phyloP scores from a whole-genome alignment of 2,329 filamentous ascomycete genomes.

The Colletotrichum endophyticum region DNA sequence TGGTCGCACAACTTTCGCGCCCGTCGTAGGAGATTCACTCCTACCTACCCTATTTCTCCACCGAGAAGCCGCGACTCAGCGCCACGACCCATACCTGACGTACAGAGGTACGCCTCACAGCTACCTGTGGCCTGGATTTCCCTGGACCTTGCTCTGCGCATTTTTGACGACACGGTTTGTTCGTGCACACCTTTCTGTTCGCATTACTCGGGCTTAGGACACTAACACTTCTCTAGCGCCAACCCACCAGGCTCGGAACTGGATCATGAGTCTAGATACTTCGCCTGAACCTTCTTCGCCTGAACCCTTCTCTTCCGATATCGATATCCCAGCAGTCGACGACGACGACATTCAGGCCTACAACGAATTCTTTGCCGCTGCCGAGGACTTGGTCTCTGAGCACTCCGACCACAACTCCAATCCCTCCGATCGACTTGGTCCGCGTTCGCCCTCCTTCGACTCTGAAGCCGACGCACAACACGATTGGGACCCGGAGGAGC shows the following conservation, averaged over 20 bases:
- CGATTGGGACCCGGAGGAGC: constrained; percentile 5
- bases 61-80: not conserved
- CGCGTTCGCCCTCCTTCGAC: not conserved
- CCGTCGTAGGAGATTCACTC: constrained; percentile 12
- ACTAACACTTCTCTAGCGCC: constrained; percentile 4
- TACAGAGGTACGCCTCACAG: not conserved
- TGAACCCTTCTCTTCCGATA: not conserved
- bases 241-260: constrained; percentile 1
- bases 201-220: not conserved
- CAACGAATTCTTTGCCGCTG: not conserved
- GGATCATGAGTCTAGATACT: constrained; percentile 17
- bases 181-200: not conserved
- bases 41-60: not conserved
- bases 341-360: not conserved
- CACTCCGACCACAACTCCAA: not conserved
- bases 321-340: not conserved
- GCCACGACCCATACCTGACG: not conserved
- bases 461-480: constrained; percentile 5
- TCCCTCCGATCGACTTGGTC: not conserved
- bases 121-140: not conserved
- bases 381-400: not conserved
- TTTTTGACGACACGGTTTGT: constrained; percentile 8
- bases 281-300: constrained; percentile 6
- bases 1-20: not conserved
- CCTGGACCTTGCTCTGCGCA: not conserved